phyloP scores from a whole-genome alignment of 2,329 filamentous ascomycete genomes.

The Aspergillus fructus region DNA sequence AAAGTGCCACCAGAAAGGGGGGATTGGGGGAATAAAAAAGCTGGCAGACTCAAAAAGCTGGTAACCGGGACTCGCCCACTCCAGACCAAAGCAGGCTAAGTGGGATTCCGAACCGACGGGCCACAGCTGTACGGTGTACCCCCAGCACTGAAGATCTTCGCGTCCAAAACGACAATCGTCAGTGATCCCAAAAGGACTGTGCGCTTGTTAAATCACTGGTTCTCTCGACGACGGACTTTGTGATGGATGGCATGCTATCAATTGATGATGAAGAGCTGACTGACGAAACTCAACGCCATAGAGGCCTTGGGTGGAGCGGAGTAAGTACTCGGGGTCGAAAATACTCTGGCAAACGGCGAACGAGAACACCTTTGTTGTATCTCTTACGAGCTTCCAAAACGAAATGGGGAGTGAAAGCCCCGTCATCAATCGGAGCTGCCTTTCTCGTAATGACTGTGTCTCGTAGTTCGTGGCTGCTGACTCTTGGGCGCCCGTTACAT shows the following conservation, averaged over 20 bases:
- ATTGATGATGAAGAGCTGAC: not conserved
- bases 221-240: not conserved
- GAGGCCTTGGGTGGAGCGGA: not conserved
- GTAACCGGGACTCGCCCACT: conserved; percentile 1
- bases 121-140: conserved; percentile 10
- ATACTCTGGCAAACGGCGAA: conserved; percentile 1
- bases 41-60: conserved; percentile 13
- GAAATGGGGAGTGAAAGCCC: not conserved
- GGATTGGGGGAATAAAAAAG: conserved; percentile 9
- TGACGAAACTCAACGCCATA: not conserved
- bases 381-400: no score
- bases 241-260: not conserved
- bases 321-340: not conserved
- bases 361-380: not conserved
- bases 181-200: not conserved
- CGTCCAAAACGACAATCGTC: not conserved
- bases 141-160: conserved; percentile 3
- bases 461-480: not conserved
- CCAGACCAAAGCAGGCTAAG: conserved; percentile 7
- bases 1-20: conserved; percentile 3
- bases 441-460: not conserved
- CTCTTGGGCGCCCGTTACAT: not conserved
- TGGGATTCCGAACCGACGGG: conserved; percentile 8
- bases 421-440: not conserved
- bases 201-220: not conserved